Base-by-base conservation (phyloP, 176 grass and related monocot genomes). In the Oryza australiensis region DNA sequence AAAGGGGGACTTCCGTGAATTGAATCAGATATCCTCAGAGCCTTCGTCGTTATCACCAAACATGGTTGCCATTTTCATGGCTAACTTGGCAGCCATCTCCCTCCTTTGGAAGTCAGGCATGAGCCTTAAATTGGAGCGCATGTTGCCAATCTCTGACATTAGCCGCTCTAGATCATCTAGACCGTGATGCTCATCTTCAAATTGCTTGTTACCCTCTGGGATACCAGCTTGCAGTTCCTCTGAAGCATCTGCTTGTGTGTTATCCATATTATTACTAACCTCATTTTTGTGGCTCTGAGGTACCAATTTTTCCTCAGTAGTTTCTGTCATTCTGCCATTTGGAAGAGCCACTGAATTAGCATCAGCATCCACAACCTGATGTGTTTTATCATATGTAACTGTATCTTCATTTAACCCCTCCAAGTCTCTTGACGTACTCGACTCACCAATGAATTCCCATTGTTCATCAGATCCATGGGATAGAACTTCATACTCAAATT, bases 91-190 rank as follows among this genome's bases (percentile, higher is more conserved):
- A 75, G 93, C 91, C 91, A 94, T 95, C 76, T 99, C 89, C 80
- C 85, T 90, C 82, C 96, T 94, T 65, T 93, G 91, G 76, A 95
- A 95, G 81, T 99, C 93, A 37, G 93, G 93, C 87, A 99, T 88
- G 14, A 99, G 72, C 74, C 96, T 88, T 79, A 99, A 62, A 79
- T 99, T 99, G 64, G 86, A 88, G 30, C 90, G 90, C 83, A 94
- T 72, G 66, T 94, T 95, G 34, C 89, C 91, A 67, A 99, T 94
- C 73, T 99, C 96, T 29, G 91, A 94, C 96, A 94, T 92, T 69
- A 99, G 34, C 66, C 83, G 78, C 87, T 95, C 89, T 64, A 94
- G 85, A 80, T 93, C 91, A 86, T 95, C 93, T 73, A 95, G 64
- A 3, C 96, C 93, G 83, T 94, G 90, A 20, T 94, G 89, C 32